Evolutionary conservation across 306 rosid species (phyloP), one percentile per base, ranked within the genome.

Genomic region (Pachyrhizus erosus): DNA sequence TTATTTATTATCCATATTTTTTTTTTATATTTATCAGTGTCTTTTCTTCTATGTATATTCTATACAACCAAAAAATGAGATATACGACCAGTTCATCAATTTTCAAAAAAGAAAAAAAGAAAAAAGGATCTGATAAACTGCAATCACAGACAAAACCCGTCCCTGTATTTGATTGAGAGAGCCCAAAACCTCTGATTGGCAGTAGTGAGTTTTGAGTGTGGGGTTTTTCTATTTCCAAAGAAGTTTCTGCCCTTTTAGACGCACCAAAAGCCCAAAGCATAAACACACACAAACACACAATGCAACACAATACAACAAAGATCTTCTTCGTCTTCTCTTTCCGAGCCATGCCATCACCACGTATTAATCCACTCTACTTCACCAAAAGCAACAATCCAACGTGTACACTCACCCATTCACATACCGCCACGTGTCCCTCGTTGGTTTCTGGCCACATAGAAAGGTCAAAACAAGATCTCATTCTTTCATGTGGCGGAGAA

Each of bases 401-500:
- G 20, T 23, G 58, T 61, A 26, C 1, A 0, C 0, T 40, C 2
- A 13, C 1, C 88, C 84, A 78, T 0, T 73, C 23, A 73, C 0
- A 1, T 24, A 0, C 5, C 3, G 76, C 79, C 86, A 82, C 76
- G 76, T 82, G 10, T 24, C 17, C 1, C 2, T 57, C 17, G n/a
- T 20, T 9, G 9, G 13, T 0, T 1, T 52, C 29, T 17, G 1
- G 33, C 21, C 33, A 4, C 65, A 54, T 4, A 57, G 0, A 34
- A 2, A 11, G 29, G 20, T 31, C 11, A 33, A 73, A 29, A 49
- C 9, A 15, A 54, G 43, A 61, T 81, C 75, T 4, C 23, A 23
- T 13, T 2, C 26, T 6, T 0, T 31, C 1, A 3, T 31, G 49
- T 26, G 81, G 82, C 89, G 89, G 89, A 80, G 71, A 57, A 1